Base-by-base conservation (phyloP, 768 basidiomycete genomes). In the Pleurotus tuoliensis region DNA sequence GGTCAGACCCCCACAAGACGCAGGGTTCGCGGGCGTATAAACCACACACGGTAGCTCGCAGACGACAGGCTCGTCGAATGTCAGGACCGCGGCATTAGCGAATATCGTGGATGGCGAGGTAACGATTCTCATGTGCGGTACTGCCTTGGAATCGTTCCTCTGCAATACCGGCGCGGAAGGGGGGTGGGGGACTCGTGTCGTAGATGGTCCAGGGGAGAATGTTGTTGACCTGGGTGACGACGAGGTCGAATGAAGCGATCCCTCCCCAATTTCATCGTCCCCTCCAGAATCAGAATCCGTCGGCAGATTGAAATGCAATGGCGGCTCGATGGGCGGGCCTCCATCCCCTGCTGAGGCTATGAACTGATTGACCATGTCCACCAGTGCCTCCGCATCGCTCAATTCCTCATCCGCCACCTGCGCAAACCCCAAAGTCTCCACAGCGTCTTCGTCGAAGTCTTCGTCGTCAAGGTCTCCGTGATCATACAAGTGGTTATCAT, bases 31-130 rank as follows among this genome's bases (percentile, higher is more conserved):
- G 4, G 61, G 56, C 5, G 59, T 43, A 48, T 56, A 63, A 3
- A 54, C 60, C 3, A 69, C 63, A 55, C 67, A 76, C 3, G 69
- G 68, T 44, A 77, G 47, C 6, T 55, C 43, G 37, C 67, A 65
- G 27, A 45, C 46, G 0, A 73, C 67, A 3, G 44, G 45, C 43
- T 67, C 67, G n/a, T 54, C 50, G 57, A 73, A 74, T n/a, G 63
- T 56, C n/a, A 24, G 56, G 2, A 41, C 41, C 11, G 22, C 5
- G 46, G 34, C 7, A 1, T 50, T 58, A 37, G 57, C 54, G 4
- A 66, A 41, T 13, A 27, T 18, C 8, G 56, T 56, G 2, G 57
- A 47, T 1, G 52, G 37, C 1, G 41, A 13, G 4, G 41, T 54
- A 1, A 54, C 20, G 39, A 44, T 18, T 9, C 24, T 1, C 18